Percentiles rank a stretch among this genome's conserved stretches.
These are phyloP conservation scores for Alternaria solani DNA, from an alignment of 2,329 filamentous ascomycete genomes.

Conservation along the genomic window DNA sequence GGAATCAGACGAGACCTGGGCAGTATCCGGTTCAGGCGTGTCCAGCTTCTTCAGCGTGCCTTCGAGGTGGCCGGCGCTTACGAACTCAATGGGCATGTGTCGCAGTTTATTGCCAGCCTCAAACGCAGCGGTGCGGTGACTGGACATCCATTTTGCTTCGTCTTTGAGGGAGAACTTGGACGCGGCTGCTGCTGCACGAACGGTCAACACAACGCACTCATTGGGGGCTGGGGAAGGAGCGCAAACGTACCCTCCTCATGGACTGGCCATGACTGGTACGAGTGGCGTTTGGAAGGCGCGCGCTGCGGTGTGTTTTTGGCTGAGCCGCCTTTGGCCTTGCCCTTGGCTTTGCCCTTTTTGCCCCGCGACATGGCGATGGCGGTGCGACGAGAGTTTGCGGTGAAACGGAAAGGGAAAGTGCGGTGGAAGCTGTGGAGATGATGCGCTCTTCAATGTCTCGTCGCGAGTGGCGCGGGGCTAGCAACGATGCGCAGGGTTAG, in stretches of 20 bases:
- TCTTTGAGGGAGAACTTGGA: conserved; percentile 60
- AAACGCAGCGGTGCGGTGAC: conserved; percentile 56
- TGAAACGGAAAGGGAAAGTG: neutral
- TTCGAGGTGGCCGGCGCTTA: conserved; percentile 63
- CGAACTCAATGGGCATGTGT: conserved; percentile 65
- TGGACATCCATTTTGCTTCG: conserved; percentile 66
- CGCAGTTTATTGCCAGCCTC: conserved; percentile 61
- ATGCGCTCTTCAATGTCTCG: conserved; percentile 12
- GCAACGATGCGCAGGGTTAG: conserved; percentile 3
- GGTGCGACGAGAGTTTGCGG: neutral
- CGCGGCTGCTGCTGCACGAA: conserved; percentile 23
- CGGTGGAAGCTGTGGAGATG: conserved; percentile 11
- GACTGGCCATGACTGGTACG: conserved; percentile 22
- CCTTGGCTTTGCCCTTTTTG: conserved; percentile 42
- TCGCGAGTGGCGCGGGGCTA: conserved; percentile 15
- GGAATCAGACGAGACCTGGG: conserved; percentile 13
- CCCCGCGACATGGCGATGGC: conserved; percentile 31
- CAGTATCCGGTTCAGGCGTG: conserved; percentile 18
- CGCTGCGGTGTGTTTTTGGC: conserved; percentile 31
- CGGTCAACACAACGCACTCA: conserved; percentile 29
- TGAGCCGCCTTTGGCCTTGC: conserved; percentile 33
- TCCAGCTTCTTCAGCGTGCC: conserved; percentile 46
- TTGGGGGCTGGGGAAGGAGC: conserved; percentile 17
- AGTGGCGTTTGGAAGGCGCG: conserved; percentile 24
- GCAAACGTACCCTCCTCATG: conserved; percentile 30